Base-by-base conservation (phyloP, 2,329 filamentous ascomycete genomes). In the Cercospora janseana region DNA sequence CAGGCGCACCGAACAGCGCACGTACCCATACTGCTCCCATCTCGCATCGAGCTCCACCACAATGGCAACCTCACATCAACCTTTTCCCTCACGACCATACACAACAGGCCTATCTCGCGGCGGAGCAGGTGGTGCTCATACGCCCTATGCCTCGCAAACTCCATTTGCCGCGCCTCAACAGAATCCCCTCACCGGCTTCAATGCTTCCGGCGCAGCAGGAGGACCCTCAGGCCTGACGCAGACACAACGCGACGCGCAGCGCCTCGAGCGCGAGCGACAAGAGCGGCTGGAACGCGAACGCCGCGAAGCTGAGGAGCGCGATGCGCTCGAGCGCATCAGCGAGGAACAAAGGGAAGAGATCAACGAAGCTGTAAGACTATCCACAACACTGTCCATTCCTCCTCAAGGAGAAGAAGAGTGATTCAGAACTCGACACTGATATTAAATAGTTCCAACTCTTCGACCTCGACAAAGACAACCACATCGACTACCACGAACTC, bases 401-500 rank as follows among this genome's bases (percentile, higher is more conserved):
- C n/a, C n/a, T n/a, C n/a, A n/a, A n/a, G 18, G 7, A 37, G 10
- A 37, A 21, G 3, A 18, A 15, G 13, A 7, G 20, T 15, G 26
- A 20, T 13, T 6, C 6, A 40, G 6, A 40, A 20, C 13, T 13
- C 4, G 15, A 24, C 7, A 13, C 35, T 24, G 26, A 40, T 13
- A 23, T 26, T 12, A n/a, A 21, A 18, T 49, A 95, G 87, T 97
- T 97, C 72, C 85, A 85, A 55, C 83, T 97, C 59, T 97, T 98
- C 78, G 93, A 97, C 70, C 86, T 95, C 65, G 92, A 97, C 77
- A 92, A 94, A 69, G 91, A 97, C 74, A 81, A 85, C 38, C 84
- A 87, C 70, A 88, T 98, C 66, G 92, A 97, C 75, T 97, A 95
- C 76, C 93, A 97, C 74, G 93, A 98, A 73, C 88, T 97, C 69